Conservation (phyloP, 768 basidiomycete species). For the Boletus subcaerulescens region DNA sequence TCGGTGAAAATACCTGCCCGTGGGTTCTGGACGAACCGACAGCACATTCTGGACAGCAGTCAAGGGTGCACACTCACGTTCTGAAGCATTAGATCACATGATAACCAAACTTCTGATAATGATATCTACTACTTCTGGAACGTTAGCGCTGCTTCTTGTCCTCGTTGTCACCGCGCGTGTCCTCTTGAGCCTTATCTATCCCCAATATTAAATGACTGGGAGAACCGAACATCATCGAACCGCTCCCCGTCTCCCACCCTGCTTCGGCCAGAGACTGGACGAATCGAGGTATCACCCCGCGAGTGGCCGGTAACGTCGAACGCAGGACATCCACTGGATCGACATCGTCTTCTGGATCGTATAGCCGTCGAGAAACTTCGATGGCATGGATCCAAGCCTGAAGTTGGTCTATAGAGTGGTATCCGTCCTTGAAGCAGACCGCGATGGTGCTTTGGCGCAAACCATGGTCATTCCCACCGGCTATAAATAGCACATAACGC, state of each 20-base stretch:
- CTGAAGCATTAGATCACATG: background rate
- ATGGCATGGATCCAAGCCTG: constrained; percentile 48
- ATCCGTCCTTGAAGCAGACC: constrained; percentile 51
- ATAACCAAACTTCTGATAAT: background rate
- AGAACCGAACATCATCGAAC: constrained; percentile 30
- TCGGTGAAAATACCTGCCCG: background rate
- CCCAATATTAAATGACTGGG: constrained; percentile 22
- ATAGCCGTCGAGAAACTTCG: constrained; percentile 15
- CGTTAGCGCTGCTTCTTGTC: constrained; percentile 20
- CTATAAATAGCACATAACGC: constrained; percentile 54
- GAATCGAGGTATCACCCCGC: constrained; percentile 17
- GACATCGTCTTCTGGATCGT: background rate
- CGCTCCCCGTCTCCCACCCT: constrained; percentile 40
- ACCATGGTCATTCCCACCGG: background rate
- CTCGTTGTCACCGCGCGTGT: constrained; percentile 1
- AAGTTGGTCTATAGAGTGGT: constrained; percentile 46
- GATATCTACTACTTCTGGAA: background rate
- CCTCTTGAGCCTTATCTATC: background rate
- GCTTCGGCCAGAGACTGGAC: constrained; percentile 16
- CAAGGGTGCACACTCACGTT: too few relatives aligned
- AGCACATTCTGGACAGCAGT: too few relatives aligned
- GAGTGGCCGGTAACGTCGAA: constrained; percentile 11
- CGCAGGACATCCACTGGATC: constrained; percentile 7
- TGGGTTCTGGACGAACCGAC: background rate
- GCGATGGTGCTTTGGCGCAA: constrained; percentile 25